phyloP scores from a whole-genome alignment of 176 grass and related monocot genomes.

The Oryza glumipatula region DNA sequence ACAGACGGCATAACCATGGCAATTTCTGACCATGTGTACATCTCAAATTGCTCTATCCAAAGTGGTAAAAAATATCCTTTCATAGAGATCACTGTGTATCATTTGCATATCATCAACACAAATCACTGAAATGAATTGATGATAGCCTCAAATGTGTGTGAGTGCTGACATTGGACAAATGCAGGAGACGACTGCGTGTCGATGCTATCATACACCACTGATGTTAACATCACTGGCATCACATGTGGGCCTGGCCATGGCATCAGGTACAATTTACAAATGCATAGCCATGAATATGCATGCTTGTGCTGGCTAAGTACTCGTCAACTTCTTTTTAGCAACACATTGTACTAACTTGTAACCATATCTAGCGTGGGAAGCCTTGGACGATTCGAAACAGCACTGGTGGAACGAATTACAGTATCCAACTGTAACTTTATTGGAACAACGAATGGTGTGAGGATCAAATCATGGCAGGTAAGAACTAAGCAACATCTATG shows the following conservation, averaged over 20 bases:
- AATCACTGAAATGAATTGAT: slow-evolving; percentile 9
- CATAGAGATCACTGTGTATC: neutral
- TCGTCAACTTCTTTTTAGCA: slow-evolving; percentile 9
- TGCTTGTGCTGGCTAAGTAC: neutral
- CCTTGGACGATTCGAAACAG: slow-evolving; percentile 36
- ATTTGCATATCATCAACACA: neutral
- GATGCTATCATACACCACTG: slow-evolving; percentile 34
- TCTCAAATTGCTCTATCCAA: slow-evolving; percentile 47
- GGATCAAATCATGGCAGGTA: slow-evolving; percentile 88
- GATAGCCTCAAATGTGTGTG: slow-evolving; percentile 1
- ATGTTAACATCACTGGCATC: slow-evolving; percentile 42
- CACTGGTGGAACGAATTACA: slow-evolving; percentile 47
- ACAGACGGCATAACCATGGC: slow-evolving; percentile 71
- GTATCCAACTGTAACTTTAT: slow-evolving; percentile 54
- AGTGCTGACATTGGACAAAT: slow-evolving; percentile 20
- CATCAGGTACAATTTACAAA: slow-evolving; percentile 71
- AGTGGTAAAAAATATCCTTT: slow-evolving; percentile 41
- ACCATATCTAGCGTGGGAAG: slow-evolving; percentile 70
- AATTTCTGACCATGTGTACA: slow-evolving; percentile 30
- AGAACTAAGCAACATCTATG: neutral
- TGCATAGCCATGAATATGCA: neutral
- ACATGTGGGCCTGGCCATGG: slow-evolving; percentile 81
- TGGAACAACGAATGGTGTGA: slow-evolving; percentile 50
- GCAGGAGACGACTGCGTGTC: slow-evolving; percentile 81
- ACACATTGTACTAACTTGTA: slow-evolving; percentile 2